phyloP scores from a whole-genome alignment of 139 green algal species.

The Desmodesmus armatus region DNA sequence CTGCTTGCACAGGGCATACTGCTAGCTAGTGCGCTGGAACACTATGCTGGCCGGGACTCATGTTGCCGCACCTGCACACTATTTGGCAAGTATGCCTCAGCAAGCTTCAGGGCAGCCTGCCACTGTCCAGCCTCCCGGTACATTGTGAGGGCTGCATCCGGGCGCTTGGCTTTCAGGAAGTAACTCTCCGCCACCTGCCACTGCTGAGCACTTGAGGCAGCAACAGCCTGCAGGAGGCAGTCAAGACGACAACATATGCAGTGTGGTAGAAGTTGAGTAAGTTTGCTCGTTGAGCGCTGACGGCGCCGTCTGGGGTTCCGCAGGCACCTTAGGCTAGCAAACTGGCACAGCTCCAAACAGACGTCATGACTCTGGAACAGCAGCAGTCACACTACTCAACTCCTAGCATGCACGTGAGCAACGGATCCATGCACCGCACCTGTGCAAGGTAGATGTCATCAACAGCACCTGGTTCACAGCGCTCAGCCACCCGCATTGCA shows the following conservation, averaged over 20 bases:
- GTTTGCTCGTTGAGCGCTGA: too few relatives aligned
- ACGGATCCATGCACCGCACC: conserved; percentile 38
- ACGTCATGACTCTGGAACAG: too few relatives aligned
- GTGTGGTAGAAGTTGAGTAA: too few relatives aligned
- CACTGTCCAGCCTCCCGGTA: conserved; percentile 76
- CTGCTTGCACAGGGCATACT: too few relatives aligned
- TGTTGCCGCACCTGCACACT: conserved; percentile 56
- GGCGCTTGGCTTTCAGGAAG: conserved; percentile 78
- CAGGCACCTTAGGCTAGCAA: too few relatives aligned
- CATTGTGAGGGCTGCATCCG: conserved; percentile 84
- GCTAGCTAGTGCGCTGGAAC: too few relatives aligned
- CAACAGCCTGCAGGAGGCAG: conserved; percentile 11
- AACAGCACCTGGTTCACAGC: conserved; percentile 68
- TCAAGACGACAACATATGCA: too few relatives aligned
- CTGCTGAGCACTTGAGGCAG: conserved; percentile 34
- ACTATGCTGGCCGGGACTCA: too few relatives aligned
- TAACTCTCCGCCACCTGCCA: conserved; percentile 66
- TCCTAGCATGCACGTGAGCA: too few relatives aligned
- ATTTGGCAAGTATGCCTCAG: conserved; percentile 81
- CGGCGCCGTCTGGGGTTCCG: too few relatives aligned
- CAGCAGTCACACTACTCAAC: too few relatives aligned
- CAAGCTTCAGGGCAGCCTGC: conserved; percentile 84
- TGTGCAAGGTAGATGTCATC: conserved; percentile 73
- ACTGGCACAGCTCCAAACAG: too few relatives aligned
- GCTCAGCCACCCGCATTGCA: conserved; percentile 79